phyloP scores from a whole-genome alignment of 2,329 filamentous ascomycete species.

The Metarhizium brunneum region DNA sequence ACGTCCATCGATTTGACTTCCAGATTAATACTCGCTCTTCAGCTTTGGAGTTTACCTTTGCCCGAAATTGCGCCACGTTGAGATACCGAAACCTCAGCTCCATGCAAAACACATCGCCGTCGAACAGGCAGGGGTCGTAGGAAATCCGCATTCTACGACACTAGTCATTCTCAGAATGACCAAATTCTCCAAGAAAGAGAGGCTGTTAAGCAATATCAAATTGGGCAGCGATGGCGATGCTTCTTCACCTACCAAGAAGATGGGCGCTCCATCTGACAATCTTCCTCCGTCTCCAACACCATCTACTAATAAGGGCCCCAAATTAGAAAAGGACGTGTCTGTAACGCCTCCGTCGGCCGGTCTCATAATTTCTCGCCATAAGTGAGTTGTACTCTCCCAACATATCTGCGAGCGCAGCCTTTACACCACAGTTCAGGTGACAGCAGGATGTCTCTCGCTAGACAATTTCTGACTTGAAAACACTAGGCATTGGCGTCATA shows the following conservation, averaged over 20 bases:
- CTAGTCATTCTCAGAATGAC: background rate
- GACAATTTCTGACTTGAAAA: background rate
- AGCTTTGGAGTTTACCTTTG: background rate
- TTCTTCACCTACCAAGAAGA: background rate
- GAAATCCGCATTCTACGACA: background rate
- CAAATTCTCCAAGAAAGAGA: background rate
- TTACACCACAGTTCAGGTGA: background rate
- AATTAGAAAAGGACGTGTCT: conserved; percentile 4
- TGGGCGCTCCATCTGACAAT: background rate
- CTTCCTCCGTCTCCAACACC: background rate
- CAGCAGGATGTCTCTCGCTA: background rate
- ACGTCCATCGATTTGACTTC: too few species aligned
- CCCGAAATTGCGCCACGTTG: background rate
- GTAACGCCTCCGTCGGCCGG: conserved; percentile 8
- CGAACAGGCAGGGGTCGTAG: background rate
- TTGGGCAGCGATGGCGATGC: background rate
- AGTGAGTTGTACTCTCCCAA: conserved; percentile 37
- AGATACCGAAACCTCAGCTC: background rate
- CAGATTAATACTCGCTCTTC: too few species aligned
- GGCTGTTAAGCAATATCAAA: background rate
- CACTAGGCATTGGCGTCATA: conserved; percentile 71
- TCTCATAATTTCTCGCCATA: conserved; percentile 47
- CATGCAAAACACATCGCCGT: background rate
- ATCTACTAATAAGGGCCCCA: conserved; percentile 6
- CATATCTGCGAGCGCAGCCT: background rate